Conservation (phyloP, 768 basidiomycete genomes). For the Russula compacta region DNA sequence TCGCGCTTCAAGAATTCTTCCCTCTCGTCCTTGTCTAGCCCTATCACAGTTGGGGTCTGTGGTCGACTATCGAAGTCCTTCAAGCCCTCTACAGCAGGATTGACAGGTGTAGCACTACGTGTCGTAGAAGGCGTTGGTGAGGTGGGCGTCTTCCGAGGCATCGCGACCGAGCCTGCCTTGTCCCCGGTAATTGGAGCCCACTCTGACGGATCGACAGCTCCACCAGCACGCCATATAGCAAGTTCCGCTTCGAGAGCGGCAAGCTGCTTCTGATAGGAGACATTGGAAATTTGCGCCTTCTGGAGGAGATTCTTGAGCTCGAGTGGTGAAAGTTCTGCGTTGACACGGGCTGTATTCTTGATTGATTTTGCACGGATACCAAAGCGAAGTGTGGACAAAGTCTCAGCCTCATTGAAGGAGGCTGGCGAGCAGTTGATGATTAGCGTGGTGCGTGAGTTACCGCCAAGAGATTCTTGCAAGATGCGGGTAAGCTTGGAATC, state of each 20-base stretch:
- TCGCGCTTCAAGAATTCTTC: constrained; percentile 95
- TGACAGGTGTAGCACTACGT: constrained; percentile 66
- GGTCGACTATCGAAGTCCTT: constrained; percentile 78
- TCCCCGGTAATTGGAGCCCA: constrained; percentile 66
- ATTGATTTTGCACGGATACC: constrained; percentile 99
- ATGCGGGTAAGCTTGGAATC: constrained; percentile 99
- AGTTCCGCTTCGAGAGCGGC: constrained; percentile 86
- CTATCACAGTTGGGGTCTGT: constrained; percentile 82
- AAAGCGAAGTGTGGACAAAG: constrained; percentile 93
- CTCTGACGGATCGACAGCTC: constrained; percentile 69
- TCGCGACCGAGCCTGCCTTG: constrained; percentile 34
- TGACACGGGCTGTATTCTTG: constrained; percentile 99
- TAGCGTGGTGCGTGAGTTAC: constrained; percentile 91
- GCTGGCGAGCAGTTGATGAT: constrained; percentile 99
- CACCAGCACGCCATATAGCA: constrained; percentile 81
- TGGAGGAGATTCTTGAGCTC: constrained; percentile 89
- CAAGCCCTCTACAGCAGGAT: constrained; percentile 63
- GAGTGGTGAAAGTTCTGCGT: constrained; percentile 91
- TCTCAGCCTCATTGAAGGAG: constrained; percentile 94
- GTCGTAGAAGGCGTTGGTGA: constrained; percentile 59
- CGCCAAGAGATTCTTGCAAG: constrained; percentile 95
- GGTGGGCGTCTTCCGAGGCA: constrained; percentile 39
- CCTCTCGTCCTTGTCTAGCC: constrained; percentile 90
- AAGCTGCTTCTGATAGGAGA: constrained; percentile 78
- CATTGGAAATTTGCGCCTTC: constrained; percentile 82